phyloP scores from a whole-genome alignment of 306 rosid species.

The Malus sieversii region DNA sequence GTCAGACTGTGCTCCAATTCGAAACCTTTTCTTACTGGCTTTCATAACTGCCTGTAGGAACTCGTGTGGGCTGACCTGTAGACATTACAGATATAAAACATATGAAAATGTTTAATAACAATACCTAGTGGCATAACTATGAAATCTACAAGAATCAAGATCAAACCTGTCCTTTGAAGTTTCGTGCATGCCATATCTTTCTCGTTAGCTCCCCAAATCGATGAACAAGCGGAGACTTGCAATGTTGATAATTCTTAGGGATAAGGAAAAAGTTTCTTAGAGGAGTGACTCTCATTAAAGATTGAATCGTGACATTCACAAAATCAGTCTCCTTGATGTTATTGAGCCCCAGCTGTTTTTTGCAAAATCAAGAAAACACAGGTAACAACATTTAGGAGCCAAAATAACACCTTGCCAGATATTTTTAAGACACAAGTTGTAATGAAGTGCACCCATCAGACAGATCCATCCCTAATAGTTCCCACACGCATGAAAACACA shows the following conservation, averaged over 20 bases:
- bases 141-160: slow-evolving; percentile 10
- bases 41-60: slow-evolving; percentile 98
- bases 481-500: background rate
- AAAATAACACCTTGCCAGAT: background rate
- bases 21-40: slow-evolving; percentile 84
- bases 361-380: background rate
- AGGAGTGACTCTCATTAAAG: slow-evolving; percentile 93
- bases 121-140: background rate
- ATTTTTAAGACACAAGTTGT: background rate
- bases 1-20: slow-evolving; percentile 85
- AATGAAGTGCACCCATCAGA: background rate
- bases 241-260: slow-evolving; percentile 76
- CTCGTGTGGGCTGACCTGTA: slow-evolving; percentile 94
- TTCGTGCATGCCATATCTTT: slow-evolving; percentile 95
- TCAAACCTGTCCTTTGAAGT: slow-evolving; percentile 94
- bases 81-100: slow-evolving; percentile 11
- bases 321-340: slow-evolving; percentile 96
- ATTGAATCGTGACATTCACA: slow-evolving; percentile 91
- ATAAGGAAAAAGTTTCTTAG: slow-evolving; percentile 89
- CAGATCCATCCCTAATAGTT: background rate
- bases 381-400: slow-evolving; percentile 13
- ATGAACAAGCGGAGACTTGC: slow-evolving; percentile 85
- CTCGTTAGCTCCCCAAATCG: slow-evolving; percentile 96
- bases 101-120: background rate
- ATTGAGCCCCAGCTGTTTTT: slow-evolving; percentile 79